Evolutionary conservation across 2,329 filamentous ascomycete species (phyloP).

Genomic region (Penicillium vulpinum): DNA sequence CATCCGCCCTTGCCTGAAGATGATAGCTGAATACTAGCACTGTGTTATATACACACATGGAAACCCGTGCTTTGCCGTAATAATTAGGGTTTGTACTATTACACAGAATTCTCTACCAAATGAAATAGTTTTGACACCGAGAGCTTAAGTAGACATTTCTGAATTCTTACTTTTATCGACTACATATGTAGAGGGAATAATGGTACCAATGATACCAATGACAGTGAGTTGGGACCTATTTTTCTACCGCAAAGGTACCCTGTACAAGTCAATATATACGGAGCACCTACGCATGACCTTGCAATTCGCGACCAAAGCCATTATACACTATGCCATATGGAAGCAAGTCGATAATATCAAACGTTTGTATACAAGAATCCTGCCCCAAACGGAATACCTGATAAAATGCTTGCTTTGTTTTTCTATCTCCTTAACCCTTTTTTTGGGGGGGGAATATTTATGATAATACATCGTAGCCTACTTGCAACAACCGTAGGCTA

Average conservation of each 20-base stretch:
- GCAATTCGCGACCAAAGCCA: background rate
- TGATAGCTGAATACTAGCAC: background rate
- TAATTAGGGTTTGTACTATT: constrained; percentile 7
- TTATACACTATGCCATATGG: background rate
- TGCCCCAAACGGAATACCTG: background rate
- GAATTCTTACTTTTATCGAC: background rate
- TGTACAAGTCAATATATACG: background rate
- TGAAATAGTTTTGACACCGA: background rate
- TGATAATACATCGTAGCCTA: background rate
- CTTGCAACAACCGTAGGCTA: background rate
- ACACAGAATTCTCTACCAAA: background rate
- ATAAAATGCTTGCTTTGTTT: background rate
- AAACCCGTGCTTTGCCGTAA: background rate
- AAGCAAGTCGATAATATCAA: background rate
- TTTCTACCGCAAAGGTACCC: background rate
- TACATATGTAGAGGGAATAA: background rate
- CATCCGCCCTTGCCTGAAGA: constrained; percentile 9
- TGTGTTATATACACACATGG: background rate
- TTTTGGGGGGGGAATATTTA: background rate
- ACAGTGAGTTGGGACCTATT: background rate
- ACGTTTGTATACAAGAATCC: background rate
- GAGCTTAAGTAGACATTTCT: constrained; percentile 1
- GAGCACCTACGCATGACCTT: constrained; percentile 6
- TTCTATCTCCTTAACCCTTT: background rate
- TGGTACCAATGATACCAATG: background rate